A percentile compares a stretch with the other conserved stretches of the same genome.
These are phyloP conservation scores for Didymella sp. DNA, from an alignment of 2,329 filamentous ascomycete genomes.

Conservation along the genomic window DNA sequence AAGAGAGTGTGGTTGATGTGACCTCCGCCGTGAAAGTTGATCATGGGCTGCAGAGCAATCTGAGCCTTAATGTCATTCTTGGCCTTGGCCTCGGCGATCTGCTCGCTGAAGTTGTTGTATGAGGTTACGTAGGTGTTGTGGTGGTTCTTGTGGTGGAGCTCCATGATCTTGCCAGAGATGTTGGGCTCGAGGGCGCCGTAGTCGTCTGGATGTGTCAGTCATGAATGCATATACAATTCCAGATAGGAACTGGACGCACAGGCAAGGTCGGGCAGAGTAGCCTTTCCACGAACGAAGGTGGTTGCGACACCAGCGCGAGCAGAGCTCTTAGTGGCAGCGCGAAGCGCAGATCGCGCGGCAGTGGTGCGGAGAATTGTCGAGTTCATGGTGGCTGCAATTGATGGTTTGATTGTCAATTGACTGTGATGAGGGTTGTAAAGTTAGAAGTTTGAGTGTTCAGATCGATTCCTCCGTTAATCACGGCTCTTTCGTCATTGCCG, in stretches of 20 bases:
- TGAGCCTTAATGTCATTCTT: constrained; percentile 62
- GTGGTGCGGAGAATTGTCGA: constrained; percentile 75
- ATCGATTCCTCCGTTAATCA: constrained; percentile 17
- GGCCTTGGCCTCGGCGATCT: constrained; percentile 66
- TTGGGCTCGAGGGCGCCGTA: constrained; percentile 89
- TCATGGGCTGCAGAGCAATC: constrained; percentile 63
- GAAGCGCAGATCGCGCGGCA: constrained; percentile 73
- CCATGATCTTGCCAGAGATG: constrained; percentile 92
- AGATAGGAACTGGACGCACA: constrained; percentile 59
- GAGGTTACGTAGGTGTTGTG: constrained; percentile 93
- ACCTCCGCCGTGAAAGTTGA: constrained; percentile 72
- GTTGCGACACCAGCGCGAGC: constrained; percentile 70
- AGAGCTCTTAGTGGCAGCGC: constrained; percentile 68
- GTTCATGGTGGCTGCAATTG: constrained; percentile 66
- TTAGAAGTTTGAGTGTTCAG: background rate
- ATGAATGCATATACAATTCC: background rate
- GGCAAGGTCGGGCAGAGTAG: constrained; percentile 86
- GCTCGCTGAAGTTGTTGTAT: constrained; percentile 80
- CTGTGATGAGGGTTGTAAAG: constrained; percentile 1
- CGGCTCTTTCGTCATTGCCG: constrained; percentile 39
- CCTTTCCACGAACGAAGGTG: constrained; percentile 84
- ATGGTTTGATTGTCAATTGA: constrained; percentile 32
- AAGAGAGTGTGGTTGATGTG: constrained; percentile 73
- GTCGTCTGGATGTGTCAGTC: constrained; percentile 69
- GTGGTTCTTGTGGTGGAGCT: constrained; percentile 93